Evolutionary conservation across 78 protist genomes (phyloP), one percentile per base, ranked within the genome.

Genomic region (Cavenderia fasciculata): DNA sequence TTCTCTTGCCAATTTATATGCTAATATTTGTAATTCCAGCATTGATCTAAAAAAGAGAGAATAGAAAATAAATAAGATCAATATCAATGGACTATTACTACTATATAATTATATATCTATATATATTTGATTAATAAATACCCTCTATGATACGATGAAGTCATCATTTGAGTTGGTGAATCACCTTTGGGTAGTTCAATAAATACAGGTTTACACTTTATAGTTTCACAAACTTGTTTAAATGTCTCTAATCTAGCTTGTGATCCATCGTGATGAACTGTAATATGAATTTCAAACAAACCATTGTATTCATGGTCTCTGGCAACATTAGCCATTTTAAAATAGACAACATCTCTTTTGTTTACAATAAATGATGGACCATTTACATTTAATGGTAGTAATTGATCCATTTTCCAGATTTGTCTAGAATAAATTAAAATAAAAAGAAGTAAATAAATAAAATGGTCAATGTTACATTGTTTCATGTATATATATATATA

Each of bases 231-330:
- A 43, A 46, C 59, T 4, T 69, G 46, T 47, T 47, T 43, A 57
- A 69, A 69, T 12, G 27, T 2, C 2, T 62, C 47, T 1, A 38
- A 25, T 11, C n/a, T 14, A 10, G 5, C 75, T 2, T 2, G 16
- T 19, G 14, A 12, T 18, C 51, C 18, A 38, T 25, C 65, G 25
- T 59, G 25, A 12, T 76, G 23, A 0, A 76, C 73, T n/a, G 86
- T 57, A 21, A 76, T 66, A 31, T 76, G 86, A 12, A 76, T 76
- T 34, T 76, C 86, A 34, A 76, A 76, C 16, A 66, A 27, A 29
- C 86, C 86, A 27, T 23, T 25, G 47, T 61, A 76, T 29, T 12
- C 5, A 76, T 61, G 63, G 61, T 47, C 23, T 43, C 86, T 76
- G 18, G 61, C 14, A 21, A 40, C 12, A 23, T 61, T 33, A 8